phyloP scores from a whole-genome alignment of 1,284 basidiomycete species.

The Fomes fomentarius region DNA sequence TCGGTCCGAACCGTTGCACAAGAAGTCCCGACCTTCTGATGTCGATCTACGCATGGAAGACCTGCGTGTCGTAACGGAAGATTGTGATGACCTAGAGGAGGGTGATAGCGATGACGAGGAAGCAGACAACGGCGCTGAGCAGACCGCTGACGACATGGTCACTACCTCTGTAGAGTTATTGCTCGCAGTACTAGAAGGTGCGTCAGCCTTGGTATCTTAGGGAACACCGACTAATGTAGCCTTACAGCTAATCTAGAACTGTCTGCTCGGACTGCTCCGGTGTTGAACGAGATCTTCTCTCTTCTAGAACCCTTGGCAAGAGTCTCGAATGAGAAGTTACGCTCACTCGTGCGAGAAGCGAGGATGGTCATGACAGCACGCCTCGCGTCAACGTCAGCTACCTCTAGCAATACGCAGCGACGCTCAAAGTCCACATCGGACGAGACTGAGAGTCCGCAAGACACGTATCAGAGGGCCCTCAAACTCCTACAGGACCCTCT shows the following conservation, averaged over 20 bases:
- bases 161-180: constrained; percentile 80
- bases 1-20: constrained; percentile 26
- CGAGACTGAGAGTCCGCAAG: constrained; percentile 42
- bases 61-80: constrained; percentile 45
- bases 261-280: constrained; percentile 60
- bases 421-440: constrained; percentile 41
- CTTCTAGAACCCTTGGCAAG: constrained; percentile 63
- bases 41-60: constrained; percentile 41
- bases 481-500: constrained; percentile 90
- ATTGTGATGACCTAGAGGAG: constrained; percentile 36
- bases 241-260: constrained; percentile 67
- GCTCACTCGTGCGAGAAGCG: constrained; percentile 74
- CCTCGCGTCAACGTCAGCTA: constrained; percentile 57
- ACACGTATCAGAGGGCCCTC: constrained; percentile 86
- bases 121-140: constrained; percentile 33
- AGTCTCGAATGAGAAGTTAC: constrained; percentile 49
- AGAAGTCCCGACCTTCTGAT: neutral
- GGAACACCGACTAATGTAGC: neutral
- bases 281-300: constrained; percentile 73
- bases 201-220: constrained; percentile 4
- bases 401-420: constrained; percentile 31
- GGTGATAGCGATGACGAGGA: constrained; percentile 68
- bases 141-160: constrained; percentile 57
- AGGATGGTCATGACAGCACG: constrained; percentile 82
- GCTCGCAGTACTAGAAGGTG: constrained; percentile 84